A percentile compares a stretch with the other conserved stretches of the same genome.
These are phyloP conservation scores for Ottelia alismoides DNA, from an alignment of 106 monocot genomes.

Conservation along the genomic window DNA sequence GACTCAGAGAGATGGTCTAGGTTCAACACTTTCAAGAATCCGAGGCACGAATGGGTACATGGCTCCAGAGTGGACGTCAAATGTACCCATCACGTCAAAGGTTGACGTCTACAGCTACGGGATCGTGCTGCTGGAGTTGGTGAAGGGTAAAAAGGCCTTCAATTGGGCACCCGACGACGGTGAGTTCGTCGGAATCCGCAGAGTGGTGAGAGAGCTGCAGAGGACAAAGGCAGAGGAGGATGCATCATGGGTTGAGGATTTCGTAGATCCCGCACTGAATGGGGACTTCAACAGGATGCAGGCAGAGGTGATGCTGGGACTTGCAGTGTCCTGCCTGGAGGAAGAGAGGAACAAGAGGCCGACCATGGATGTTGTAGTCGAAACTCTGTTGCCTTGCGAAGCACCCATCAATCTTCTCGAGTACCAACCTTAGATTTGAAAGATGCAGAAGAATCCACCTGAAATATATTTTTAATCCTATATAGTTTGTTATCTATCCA, in stretches of 20 bases:
- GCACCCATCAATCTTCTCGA: too few species aligned
- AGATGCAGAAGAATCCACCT: too few species aligned
- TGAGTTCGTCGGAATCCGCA: background rate
- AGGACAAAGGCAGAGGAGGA: background rate
- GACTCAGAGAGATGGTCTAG: constrained; percentile 1
- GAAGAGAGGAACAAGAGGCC: constrained; percentile 4
- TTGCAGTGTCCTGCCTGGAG: constrained; percentile 1
- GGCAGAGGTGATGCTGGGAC: background rate
- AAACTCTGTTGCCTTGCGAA: constrained; percentile 1
- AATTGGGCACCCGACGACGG: background rate
- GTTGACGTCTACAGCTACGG: too few species aligned
- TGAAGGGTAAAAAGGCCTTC: constrained; percentile 8
- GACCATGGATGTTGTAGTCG: constrained; percentile 2
- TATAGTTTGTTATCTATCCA: too few species aligned
- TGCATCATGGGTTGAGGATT: background rate
- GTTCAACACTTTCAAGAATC: constrained; percentile 2
- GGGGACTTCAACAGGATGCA: constrained; percentile 5
- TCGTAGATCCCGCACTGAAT: constrained; percentile 1
- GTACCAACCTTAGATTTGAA: too few species aligned
- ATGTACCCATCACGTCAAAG: constrained; percentile 8
- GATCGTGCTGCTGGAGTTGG: constrained; percentile 8
- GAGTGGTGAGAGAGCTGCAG: too few species aligned
- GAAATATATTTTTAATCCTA: too few species aligned
- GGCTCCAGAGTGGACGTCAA: constrained; percentile 13
- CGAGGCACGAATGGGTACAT: constrained; percentile 25